These are phyloP conservation scores for Zanthoxylum bungeanum DNA, from an alignment of 345 rosid species.

Conservation along the genomic window DNA sequence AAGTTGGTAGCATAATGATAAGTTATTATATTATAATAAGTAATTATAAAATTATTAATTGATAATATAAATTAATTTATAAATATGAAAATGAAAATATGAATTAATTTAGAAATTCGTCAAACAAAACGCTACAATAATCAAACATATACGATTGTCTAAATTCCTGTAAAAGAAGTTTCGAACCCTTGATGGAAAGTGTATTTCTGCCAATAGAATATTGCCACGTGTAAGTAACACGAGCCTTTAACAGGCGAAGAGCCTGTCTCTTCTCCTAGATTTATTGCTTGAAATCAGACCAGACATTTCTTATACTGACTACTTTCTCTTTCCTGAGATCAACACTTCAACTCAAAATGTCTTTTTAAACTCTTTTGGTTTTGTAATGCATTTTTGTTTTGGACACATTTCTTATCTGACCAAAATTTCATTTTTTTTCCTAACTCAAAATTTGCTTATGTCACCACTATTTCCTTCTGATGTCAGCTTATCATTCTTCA, in stretches of 20 bases:
- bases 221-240: constrained; percentile 19
- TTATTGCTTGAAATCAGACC: constrained; percentile 29
- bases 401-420: constrained; percentile 7
- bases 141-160: too few relatives aligned
- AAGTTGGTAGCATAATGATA: constrained; percentile 3
- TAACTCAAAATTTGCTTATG: constrained; percentile 21
- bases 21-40: background rate
- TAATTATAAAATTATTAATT: too few relatives aligned
- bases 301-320: constrained; percentile 14
- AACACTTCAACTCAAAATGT: background rate
- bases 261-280: constrained; percentile 16
- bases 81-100: too few relatives aligned
- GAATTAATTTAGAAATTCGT: too few relatives aligned
- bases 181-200: background rate
- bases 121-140: too few relatives aligned
- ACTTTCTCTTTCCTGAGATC: constrained; percentile 8
- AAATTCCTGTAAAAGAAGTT: background rate
- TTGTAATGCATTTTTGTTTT: background rate
- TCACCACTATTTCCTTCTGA: constrained; percentile 15
- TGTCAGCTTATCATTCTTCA: background rate
- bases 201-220: background rate
- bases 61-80: too few relatives aligned
- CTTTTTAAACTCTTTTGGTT: background rate
- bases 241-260: constrained; percentile 9
- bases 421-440: background rate